Base-by-base conservation (phyloP, 306 rosid species). In the Prunus padus region DNA sequence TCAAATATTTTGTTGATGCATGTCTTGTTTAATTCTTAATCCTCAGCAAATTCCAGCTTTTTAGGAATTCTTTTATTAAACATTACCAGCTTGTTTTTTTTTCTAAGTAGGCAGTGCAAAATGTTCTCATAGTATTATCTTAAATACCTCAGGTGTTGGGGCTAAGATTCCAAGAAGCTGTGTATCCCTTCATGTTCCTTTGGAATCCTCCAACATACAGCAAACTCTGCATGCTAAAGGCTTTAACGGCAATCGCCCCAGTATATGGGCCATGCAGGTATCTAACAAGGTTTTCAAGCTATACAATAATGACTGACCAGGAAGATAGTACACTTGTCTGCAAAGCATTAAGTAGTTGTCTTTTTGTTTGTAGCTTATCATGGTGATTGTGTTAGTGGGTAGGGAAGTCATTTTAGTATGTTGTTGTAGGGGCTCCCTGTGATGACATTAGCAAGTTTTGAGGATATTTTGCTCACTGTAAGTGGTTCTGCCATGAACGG, bases 251-350 rank as follows among this genome's bases (percentile, higher is more conserved):
- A 86, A 69, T 67, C 91, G 74, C 63, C 90, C 97, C 19, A 88
- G 97, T 75, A 65, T 88, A 31, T 92, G 97, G 97, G 83, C 77
- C 63, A 76, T 90, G 56, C 97, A 90, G 93, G 96, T 92, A 73
- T 26, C 9, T 13, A 15, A 18, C 15, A 30, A 16, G 1, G 13
- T 30, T 13, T 13, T 47, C 16, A 47, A 47, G 52, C 52, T 37
- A 2, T 37, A 6, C 42, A 1, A 37, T 37, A 37, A 37, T 37
- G 42, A 37, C 42, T 37, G 42, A 37, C 42, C 42, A 9, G n/a
- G n/a, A n/a, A n/a, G n/a, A n/a, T n/a, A n/a, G n/a, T n/a, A n/a
- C n/a, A n/a, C n/a, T n/a, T n/a, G n/a, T n/a, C n/a, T n/a, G n/a
- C n/a, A n/a, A n/a, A n/a, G n/a, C n/a, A n/a, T n/a, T n/a, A n/a